Evolutionary conservation across 163 green algal species (phyloP).

Genomic region (Chlorella variabilis): DNA sequence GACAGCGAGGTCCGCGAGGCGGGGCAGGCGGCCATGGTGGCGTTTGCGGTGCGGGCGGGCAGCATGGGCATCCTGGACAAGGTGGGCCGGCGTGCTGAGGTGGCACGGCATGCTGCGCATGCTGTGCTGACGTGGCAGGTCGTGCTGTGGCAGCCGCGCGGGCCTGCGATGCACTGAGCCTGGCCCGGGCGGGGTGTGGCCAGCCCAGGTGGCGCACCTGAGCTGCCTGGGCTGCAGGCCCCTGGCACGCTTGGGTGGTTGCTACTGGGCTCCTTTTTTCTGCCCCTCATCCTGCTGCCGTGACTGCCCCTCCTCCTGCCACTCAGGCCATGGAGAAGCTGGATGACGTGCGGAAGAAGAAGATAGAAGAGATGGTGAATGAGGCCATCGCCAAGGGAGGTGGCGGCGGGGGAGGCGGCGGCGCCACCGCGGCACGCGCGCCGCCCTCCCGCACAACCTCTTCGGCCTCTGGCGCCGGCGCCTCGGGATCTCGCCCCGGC

Average conservation of each 20-base stretch:
- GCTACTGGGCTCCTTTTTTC: too few relatives aligned
- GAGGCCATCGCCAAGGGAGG: constrained; percentile 43
- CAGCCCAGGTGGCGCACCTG: too few relatives aligned
- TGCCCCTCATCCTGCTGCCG: too few relatives aligned
- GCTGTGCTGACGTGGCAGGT: too few relatives aligned
- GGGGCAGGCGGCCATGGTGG: constrained; percentile 74
- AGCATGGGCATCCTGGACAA: constrained; percentile 49
- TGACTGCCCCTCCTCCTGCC: too few relatives aligned
- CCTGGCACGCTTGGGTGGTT: too few relatives aligned
- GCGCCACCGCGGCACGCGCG: neutral
- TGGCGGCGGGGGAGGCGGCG: neutral
- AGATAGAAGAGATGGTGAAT: constrained; percentile 81
- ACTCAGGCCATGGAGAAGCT: constrained; percentile 81
- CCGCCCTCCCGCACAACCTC: neutral
- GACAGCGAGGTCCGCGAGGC: constrained; percentile 77
- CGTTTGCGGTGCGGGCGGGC: constrained; percentile 74
- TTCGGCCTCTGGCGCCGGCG: neutral
- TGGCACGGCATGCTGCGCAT: too few relatives aligned
- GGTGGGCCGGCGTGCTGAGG: constrained; percentile 9
- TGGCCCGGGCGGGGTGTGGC: too few relatives aligned
- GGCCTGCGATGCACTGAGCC: too few relatives aligned
- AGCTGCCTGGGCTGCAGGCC: too few relatives aligned
- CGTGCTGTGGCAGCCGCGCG: neutral
- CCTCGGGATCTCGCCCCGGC: neutral
- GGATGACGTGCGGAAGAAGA: constrained; percentile 84